These are phyloP conservation scores for Bullera alba DNA, from an alignment of 768 basidiomycete species.

Conservation along the genomic window DNA sequence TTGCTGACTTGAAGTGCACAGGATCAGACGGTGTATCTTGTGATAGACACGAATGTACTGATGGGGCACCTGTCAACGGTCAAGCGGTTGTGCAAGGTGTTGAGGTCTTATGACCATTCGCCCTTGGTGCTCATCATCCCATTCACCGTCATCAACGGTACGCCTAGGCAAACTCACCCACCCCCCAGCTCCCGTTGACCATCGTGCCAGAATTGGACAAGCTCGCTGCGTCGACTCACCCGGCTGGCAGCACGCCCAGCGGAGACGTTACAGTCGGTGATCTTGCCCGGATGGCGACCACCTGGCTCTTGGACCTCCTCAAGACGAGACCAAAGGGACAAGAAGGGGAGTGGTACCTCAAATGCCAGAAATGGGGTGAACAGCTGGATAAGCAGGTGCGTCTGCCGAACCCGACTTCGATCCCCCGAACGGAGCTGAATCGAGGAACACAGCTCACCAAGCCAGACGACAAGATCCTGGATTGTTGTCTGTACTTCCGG, in stretches of 20 bases:
- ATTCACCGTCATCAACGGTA: conserved; percentile 28
- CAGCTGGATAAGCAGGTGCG: conserved; percentile 10
- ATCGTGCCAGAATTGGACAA: conserved; percentile 1
- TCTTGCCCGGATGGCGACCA: conserved; percentile 9
- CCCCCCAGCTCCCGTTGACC: not conserved
- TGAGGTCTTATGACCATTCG: not conserved
- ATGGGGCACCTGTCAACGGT: conserved; percentile 19
- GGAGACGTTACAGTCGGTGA: conserved; percentile 7
- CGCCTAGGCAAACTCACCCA: not conserved
- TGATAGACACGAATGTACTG: conserved; percentile 34
- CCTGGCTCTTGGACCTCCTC: conserved; percentile 15
- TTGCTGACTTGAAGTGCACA: too few relatives aligned
- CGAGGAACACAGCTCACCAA: conserved; percentile 8
- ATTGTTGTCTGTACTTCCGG: conserved; percentile 29
- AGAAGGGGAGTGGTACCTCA: conserved; percentile 11
- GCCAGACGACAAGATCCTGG: conserved; percentile 31
- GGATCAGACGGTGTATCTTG: conserved; percentile 22
- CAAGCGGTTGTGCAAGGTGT: conserved; percentile 4
- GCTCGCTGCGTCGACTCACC: not conserved
- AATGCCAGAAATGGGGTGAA: conserved; percentile 25
- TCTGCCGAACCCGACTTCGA: too few relatives aligned
- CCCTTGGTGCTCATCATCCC: conserved; percentile 20
- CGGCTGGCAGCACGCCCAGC: not conserved
- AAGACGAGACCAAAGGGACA: conserved; percentile 1
- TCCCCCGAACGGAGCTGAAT: not conserved